These are phyloP conservation scores for Erysimum pusillum DNA, from an alignment of 441 rosid genomes.

Conservation along the genomic window DNA sequence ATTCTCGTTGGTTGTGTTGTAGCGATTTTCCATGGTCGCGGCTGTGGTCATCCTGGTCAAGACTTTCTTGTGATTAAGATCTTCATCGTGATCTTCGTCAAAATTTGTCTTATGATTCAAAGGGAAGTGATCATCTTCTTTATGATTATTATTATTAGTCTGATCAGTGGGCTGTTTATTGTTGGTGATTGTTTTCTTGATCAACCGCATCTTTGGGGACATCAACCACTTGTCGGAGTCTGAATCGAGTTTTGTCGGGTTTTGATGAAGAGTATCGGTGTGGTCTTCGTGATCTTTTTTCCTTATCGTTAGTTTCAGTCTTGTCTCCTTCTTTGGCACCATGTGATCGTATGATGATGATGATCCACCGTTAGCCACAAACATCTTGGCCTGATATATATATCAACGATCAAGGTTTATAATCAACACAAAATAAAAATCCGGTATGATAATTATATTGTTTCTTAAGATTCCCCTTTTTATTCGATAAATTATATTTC, in stretches of 20 bases:
- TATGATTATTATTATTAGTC: constrained; percentile 14
- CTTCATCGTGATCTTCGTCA: constrained; percentile 48
- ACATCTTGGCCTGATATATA: constrained; percentile 50
- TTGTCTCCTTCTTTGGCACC: constrained; percentile 50
- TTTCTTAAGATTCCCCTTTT: background rate
- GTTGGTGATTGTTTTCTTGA: constrained; percentile 74
- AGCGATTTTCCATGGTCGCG: constrained; percentile 45
- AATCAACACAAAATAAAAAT: background rate
- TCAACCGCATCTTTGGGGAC: constrained; percentile 88
- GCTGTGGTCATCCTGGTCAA: constrained; percentile 44
- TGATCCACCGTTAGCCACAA: constrained; percentile 53
- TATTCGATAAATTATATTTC: background rate
- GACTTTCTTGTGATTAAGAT: constrained; percentile 35
- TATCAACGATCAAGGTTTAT: constrained; percentile 31
- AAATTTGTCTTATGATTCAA: constrained; percentile 37
- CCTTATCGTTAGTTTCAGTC: constrained; percentile 54
- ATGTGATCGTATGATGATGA: constrained; percentile 51
- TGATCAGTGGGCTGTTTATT: constrained; percentile 37
- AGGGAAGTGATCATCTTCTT: constrained; percentile 18
- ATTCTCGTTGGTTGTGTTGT: constrained; percentile 44
- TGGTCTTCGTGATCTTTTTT: constrained; percentile 57
- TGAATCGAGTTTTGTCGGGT: constrained; percentile 45
- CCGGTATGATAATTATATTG: background rate
- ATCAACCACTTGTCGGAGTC: constrained; percentile 66
- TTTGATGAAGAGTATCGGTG: constrained; percentile 45